Evolutionary conservation across 2,329 filamentous ascomycete genomes (phyloP).

Genomic region (Thielaviopsis populi): DNA sequence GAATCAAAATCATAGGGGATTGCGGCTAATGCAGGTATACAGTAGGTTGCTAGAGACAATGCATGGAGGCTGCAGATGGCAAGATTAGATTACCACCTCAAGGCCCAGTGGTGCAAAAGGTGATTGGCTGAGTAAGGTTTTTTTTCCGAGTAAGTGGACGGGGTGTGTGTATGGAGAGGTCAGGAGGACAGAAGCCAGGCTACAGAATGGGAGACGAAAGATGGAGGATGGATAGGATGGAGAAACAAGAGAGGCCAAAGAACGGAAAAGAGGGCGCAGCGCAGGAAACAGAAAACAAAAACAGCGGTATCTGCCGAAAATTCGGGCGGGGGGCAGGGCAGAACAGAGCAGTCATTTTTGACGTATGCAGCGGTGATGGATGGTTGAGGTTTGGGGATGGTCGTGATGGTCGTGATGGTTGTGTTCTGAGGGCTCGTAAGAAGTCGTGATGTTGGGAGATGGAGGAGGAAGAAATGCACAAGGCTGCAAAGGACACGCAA

Average conservation of each 20-base stretch:
- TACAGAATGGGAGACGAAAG: not conserved
- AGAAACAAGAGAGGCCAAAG: not conserved
- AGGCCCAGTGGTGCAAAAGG: not conserved
- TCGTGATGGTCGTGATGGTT: not conserved
- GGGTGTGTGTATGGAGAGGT: not conserved
- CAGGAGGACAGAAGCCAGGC: not conserved
- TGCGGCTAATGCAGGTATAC: not conserved
- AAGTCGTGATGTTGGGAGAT: too few species aligned
- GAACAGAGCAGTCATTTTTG: not conserved
- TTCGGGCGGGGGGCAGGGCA: not conserved
- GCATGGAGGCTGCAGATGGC: constrained; percentile 3
- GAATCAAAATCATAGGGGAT: not conserved
- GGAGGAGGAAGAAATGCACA: too few species aligned
- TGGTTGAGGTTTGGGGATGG: not conserved
- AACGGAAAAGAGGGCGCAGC: not conserved
- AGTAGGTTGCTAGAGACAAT: not conserved
- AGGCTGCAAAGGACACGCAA: too few species aligned
- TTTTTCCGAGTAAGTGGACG: not conserved
- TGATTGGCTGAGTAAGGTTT: not conserved
- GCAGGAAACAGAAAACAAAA: not conserved
- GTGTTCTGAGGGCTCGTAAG: too few species aligned
- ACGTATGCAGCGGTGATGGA: not conserved
- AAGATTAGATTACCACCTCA: not conserved
- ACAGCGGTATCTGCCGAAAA: not conserved
- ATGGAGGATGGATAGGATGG: not conserved